Evolutionary conservation across 1,284 basidiomycete genomes (phyloP).

Genomic region (Naganishia albida): DNA sequence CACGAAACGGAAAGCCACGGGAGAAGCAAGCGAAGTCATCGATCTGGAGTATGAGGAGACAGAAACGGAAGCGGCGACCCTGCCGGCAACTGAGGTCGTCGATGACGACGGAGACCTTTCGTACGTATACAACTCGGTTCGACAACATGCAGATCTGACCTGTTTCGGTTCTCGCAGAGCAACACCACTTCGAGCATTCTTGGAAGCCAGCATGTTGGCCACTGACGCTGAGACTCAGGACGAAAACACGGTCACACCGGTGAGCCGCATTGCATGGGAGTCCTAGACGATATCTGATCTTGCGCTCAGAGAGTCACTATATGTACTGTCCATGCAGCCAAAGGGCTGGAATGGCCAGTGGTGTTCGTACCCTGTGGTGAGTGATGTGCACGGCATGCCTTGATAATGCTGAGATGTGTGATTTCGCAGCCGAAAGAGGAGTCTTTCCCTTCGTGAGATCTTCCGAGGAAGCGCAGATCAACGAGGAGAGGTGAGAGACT

Average conservation of each 20-base stretch:
- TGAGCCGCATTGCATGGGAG: constrained; percentile 43
- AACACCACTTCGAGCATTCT: constrained; percentile 73
- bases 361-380: constrained; percentile 53
- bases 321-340: constrained; percentile 84
- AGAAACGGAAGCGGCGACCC: constrained; percentile 4
- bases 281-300: constrained; percentile 1
- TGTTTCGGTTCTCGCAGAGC: constrained; percentile 51
- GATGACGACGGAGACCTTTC: constrained; percentile 12
- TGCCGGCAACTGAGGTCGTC: background rate
- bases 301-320: constrained; percentile 73
- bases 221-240: constrained; percentile 71
- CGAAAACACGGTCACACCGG: constrained; percentile 63
- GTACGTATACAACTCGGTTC: constrained; percentile 4
- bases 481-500: constrained; percentile 72
- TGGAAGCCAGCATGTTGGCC: constrained; percentile 81
- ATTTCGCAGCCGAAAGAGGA: constrained; percentile 66
- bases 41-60: constrained; percentile 27
- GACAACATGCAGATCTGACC: background rate
- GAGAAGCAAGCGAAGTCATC: constrained; percentile 27
- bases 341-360: constrained; percentile 87
- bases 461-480: constrained; percentile 63
- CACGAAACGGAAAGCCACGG: constrained; percentile 17
- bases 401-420: background rate
- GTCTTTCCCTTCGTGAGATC: constrained; percentile 77
- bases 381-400: constrained; percentile 3